phyloP scores from a whole-genome alignment of 106 monocot species.

The Vanilla planifolia region DNA sequence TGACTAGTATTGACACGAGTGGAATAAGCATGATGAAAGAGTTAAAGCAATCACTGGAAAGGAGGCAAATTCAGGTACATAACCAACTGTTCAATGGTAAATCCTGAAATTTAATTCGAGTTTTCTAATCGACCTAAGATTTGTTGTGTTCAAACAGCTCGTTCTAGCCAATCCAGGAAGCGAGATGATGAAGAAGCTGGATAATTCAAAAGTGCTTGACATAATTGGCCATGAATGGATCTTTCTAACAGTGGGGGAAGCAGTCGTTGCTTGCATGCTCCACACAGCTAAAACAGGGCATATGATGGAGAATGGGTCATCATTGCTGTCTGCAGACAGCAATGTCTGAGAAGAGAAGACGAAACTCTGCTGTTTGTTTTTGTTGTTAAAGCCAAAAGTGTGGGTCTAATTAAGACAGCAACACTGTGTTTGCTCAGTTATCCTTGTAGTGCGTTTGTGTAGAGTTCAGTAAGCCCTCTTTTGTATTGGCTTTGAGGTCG shows the following conservation, averaged over 20 bases:
- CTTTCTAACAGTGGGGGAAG: slow-evolving; percentile 73
- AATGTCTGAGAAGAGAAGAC: slow-evolving; percentile 2
- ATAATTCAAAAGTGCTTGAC: slow-evolving; percentile 58
- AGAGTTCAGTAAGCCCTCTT: background rate
- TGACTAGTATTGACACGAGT: slow-evolving; percentile 86
- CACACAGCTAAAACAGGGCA: slow-evolving; percentile 23
- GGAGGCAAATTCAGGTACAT: slow-evolving; percentile 57
- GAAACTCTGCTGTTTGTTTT: background rate
- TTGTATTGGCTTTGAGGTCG: background rate
- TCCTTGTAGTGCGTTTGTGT: background rate
- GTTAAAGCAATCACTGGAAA: slow-evolving; percentile 46
- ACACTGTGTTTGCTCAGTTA: background rate
- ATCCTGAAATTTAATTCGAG: too few relatives aligned
- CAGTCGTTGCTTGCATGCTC: slow-evolving; percentile 67
- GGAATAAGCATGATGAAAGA: slow-evolving; percentile 92
- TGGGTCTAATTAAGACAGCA: background rate
- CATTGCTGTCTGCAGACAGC: background rate
- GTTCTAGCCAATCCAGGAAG: slow-evolving; percentile 82
- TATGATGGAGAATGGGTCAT: background rate
- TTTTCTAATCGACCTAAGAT: background rate
- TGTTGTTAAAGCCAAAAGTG: background rate
- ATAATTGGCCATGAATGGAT: slow-evolving; percentile 83
- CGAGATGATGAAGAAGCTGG: slow-evolving; percentile 92
- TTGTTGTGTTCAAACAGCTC: slow-evolving; percentile 34
- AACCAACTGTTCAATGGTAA: too few relatives aligned